Evolutionary conservation across 495 filamentous ascomycete species (phyloP).

Genomic region (Xylaria palmicola): DNA sequence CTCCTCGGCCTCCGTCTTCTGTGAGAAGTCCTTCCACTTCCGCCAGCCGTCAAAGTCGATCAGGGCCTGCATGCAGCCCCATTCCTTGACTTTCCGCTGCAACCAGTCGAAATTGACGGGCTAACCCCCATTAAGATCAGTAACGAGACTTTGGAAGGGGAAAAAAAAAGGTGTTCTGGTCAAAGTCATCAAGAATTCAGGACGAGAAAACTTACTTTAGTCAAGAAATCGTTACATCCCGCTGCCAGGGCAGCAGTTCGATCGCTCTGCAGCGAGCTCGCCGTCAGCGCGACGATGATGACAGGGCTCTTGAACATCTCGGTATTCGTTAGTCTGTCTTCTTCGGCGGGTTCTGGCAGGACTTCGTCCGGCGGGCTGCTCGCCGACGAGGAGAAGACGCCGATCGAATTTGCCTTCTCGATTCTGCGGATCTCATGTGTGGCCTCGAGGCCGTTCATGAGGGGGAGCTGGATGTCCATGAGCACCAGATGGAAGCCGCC

Average conservation of each 20-base stretch:
- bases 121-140: slow-evolving; percentile 41
- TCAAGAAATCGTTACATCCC: slow-evolving; percentile 97
- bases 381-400: slow-evolving; percentile 65
- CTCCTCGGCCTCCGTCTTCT: slow-evolving; percentile 36
- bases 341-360: slow-evolving; percentile 42
- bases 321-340: slow-evolving; percentile 68
- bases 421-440: slow-evolving; percentile 92
- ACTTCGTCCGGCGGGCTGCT: slow-evolving; percentile 41
- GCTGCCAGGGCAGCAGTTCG: slow-evolving; percentile 92
- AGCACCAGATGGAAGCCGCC: slow-evolving; percentile 97
- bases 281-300: slow-evolving; percentile 96
- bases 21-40: slow-evolving; percentile 84
- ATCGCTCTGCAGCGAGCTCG: slow-evolving; percentile 89
- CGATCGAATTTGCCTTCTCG: slow-evolving; percentile 86
- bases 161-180: too few species aligned
- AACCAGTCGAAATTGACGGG: slow-evolving; percentile 98
- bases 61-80: slow-evolving; percentile 98
- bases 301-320: slow-evolving; percentile 91
- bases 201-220: slow-evolving; percentile 86
- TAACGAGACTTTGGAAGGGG: neutral
- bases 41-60: slow-evolving; percentile 99
- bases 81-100: slow-evolving; percentile 95
- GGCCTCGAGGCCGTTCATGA: slow-evolving; percentile 96
- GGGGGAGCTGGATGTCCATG: slow-evolving; percentile 97
- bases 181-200: too few species aligned